These are phyloP conservation scores for Suillus decipiens DNA, from an alignment of 768 basidiomycete species.

Conservation along the genomic window DNA sequence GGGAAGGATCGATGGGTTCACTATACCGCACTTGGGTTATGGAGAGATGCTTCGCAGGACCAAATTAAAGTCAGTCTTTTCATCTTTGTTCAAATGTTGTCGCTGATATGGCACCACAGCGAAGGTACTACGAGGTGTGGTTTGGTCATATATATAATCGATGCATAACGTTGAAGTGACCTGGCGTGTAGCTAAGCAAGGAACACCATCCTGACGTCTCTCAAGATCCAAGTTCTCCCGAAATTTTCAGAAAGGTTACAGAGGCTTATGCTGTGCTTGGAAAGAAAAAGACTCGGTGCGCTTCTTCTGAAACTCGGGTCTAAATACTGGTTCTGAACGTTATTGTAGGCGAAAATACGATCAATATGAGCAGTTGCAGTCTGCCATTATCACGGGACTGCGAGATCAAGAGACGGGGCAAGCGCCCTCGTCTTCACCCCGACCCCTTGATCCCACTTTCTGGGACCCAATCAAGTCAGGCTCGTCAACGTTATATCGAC, in stretches of 20 bases:
- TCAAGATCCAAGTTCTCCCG: not conserved
- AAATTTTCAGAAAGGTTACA: not conserved
- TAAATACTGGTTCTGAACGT: not conserved
- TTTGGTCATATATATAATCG: not conserved
- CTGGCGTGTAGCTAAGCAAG: not conserved
- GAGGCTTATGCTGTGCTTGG: constrained; percentile 7
- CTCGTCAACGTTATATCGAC: not conserved
- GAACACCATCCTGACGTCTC: constrained; percentile 4
- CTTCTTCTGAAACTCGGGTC: not conserved
- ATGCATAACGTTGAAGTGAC: not conserved
- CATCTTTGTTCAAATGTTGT: too few species aligned
- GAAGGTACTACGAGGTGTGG: constrained; percentile 6
- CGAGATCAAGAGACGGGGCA: not conserved
- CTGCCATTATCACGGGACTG: not conserved
- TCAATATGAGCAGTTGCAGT: constrained; percentile 2
- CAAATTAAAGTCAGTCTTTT: constrained; percentile 1
- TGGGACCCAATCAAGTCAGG: constrained; percentile 1
- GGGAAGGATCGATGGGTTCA: not conserved
- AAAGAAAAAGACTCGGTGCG: constrained; percentile 2
- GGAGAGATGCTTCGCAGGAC: constrained; percentile 8
- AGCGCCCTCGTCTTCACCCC: not conserved
- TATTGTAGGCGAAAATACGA: not conserved
- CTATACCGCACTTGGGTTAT: constrained; percentile 6
- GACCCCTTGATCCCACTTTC: constrained; percentile 5
- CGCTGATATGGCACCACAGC: not conserved